Evolutionary conservation across 208 protist species (phyloP), one percentile per base, ranked within the genome.

Genomic region (Wallacemonas rigidus): DNA sequence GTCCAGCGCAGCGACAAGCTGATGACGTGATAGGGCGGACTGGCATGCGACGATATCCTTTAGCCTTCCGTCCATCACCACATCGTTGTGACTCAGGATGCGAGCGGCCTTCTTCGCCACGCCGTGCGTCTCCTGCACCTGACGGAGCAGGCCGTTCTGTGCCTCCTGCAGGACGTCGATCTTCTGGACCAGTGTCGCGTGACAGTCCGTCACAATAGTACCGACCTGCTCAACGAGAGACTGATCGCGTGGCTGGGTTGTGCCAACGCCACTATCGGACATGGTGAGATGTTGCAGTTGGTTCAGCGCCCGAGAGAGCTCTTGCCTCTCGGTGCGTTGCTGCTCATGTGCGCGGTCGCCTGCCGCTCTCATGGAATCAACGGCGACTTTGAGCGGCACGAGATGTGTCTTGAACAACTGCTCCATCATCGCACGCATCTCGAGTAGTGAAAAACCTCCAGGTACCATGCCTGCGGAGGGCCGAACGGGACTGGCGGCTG

Each of bases 1-100:
- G 12, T 12, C 36, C 36, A 43, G 38, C 40, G 55, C 9, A 0
- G 60, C 44, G 17, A 41, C 7, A 14, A 67, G 43, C 14, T 71
- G 35, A 39, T 77, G 77, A n/a, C 68, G 53, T 26, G 77, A 39
- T 3, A 77, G 40, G 15, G 72, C 45, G 3, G 77, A 82, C 36
- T 77, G 72, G 47, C 60, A 82, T n/a, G 53, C 2, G 35, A 65
- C 40, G 40, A 65, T 65, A 41, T 65, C 60, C 60, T 65, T 82
- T 11, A 83, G 67, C 36, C 77, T 79, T 39, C 69, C 70, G 64
- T 80, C 74, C 65, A 83, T 80, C 38, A 83, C 62, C 44, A 74
- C 73, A 45, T 58, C 62, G 69, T 80, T 83, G 41, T 75, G 74
- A 3, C 71, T 69, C 17, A 62, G 68, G 43, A 80, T 39, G 3